Evolutionary conservation across 257 asterid species (phyloP).

Genomic region (Scutellaria galericulata): DNA sequence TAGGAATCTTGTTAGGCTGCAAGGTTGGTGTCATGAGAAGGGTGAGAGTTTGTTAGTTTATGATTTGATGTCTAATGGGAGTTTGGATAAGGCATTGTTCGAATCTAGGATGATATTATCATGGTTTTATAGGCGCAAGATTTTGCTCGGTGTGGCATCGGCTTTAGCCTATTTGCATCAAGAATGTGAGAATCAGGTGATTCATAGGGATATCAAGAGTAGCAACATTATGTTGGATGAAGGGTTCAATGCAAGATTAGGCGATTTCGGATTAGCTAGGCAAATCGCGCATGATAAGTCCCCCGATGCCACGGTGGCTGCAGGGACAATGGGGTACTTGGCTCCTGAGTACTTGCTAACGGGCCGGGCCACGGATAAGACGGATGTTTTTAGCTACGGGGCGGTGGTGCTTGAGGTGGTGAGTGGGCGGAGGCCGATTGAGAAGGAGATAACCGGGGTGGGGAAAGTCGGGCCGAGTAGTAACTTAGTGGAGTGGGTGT

Average conservation of each 20-base stretch:
- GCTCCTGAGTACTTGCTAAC: constrained; percentile 87
- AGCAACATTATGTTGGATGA: constrained; percentile 89
- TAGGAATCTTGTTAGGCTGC: constrained; percentile 75
- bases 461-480: constrained; percentile 43
- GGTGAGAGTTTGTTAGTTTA: constrained; percentile 77
- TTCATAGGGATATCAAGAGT: constrained; percentile 78
- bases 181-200: constrained; percentile 88
- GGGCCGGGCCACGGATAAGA: constrained; percentile 79
- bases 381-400: constrained; percentile 81
- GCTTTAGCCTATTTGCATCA: constrained; percentile 83
- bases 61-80: constrained; percentile 82
- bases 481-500: constrained; percentile 90
- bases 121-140: constrained; percentile 65
- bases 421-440: constrained; percentile 79
- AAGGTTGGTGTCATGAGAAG: constrained; percentile 92
- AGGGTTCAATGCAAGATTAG: constrained; percentile 77
- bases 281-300: constrained; percentile 85
- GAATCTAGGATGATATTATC: constrained; percentile 68
- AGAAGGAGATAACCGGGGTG: constrained; percentile 38
- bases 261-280: constrained; percentile 85
- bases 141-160: constrained; percentile 83
- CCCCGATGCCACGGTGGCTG: constrained; percentile 84
- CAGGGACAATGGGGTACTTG: constrained; percentile 91
- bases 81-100: constrained; percentile 77
- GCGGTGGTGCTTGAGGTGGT: constrained; percentile 90